These are phyloP conservation scores for Daucus carota DNA, from an alignment of 129 eudicot species.

Conservation along the genomic window DNA sequence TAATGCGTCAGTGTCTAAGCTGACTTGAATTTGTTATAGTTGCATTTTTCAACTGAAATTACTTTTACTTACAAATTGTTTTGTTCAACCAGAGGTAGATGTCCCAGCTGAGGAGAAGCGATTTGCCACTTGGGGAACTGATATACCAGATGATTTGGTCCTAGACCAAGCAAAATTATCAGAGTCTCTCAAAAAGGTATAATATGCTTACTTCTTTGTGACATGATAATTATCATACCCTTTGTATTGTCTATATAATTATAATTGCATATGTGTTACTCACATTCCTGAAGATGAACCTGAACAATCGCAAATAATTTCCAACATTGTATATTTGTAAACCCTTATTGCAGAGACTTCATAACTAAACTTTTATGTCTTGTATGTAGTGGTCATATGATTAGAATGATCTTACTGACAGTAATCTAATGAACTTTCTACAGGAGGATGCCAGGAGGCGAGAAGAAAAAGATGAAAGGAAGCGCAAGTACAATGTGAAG, in stretches of 20 bases:
- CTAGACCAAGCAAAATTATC: conserved; percentile 54
- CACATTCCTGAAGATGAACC: background rate
- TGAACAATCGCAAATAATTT: background rate
- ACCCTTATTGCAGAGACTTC: background rate
- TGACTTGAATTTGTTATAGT: background rate
- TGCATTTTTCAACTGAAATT: background rate
- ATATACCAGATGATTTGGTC: conserved; percentile 69
- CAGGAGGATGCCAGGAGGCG: conserved; percentile 71
- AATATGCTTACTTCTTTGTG: background rate
- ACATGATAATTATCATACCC: background rate
- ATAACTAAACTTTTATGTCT: background rate
- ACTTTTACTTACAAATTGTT: background rate
- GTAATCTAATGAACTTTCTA: background rate
- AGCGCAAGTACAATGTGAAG: conserved; percentile 69
- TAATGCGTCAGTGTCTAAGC: background rate
- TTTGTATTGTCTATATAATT: background rate
- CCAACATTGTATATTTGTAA: background rate
- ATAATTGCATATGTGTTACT: background rate
- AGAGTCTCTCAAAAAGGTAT: conserved; percentile 73
- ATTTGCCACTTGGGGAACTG: conserved; percentile 75
- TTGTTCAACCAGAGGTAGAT: conserved; percentile 28
- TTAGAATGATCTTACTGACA: background rate
- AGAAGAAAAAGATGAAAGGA: conserved; percentile 81
- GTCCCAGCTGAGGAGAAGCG: conserved; percentile 46
- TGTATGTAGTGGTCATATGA: background rate